Evolutionary conservation across 179 eudicot genomes (phyloP), one percentile per base, ranked within the genome.

Genomic region (Carnegiea gigantea): DNA sequence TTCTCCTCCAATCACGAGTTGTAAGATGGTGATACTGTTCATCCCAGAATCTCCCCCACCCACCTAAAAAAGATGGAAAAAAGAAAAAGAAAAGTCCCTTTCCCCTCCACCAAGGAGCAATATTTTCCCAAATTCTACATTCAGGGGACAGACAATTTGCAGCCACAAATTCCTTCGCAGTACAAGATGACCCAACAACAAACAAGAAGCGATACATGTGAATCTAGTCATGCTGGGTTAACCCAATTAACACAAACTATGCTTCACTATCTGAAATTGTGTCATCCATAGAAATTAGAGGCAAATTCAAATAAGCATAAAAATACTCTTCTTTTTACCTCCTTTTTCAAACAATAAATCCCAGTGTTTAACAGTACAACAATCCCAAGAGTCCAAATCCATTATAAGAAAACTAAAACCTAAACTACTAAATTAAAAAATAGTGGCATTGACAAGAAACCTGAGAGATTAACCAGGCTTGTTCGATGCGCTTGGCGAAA

Each of bases 391-490:
- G 14, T 10, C 18, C 71, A 23, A 71, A 13, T 36, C 21, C 6
- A 44, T 46, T 20, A 5, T 24, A 15, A 3, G 30, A 23, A 73
- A 20, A 26, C 7, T 2, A 26, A 28, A 38, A 8, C 23, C 14
- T 53, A 43, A 54, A 54, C 11, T 46, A 5, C 44, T 9, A 68
- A 44, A 48, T 70, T 9, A 6, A 9, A 53, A 36, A 5, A 14
- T 5, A 54, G 30, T 2, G 7, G 30, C 62, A 13, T 46, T 51
- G 62, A 3, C 43, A 20, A 4, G 36, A 15, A 20, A 92, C 97
- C 93, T 93, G 90, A 76, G 93, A 88, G 77, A 90, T 90, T 51
- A 82, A 70, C 91, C 91, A 90, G 11, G 91, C 93, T 77, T 76
- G 90, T 78, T 90, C 93, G 82, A 88, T 89, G 53, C 91, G 91